Evolutionary conservation across 148 eudicot genomes (phyloP).

Genomic region (Rhododendron vialii): DNA sequence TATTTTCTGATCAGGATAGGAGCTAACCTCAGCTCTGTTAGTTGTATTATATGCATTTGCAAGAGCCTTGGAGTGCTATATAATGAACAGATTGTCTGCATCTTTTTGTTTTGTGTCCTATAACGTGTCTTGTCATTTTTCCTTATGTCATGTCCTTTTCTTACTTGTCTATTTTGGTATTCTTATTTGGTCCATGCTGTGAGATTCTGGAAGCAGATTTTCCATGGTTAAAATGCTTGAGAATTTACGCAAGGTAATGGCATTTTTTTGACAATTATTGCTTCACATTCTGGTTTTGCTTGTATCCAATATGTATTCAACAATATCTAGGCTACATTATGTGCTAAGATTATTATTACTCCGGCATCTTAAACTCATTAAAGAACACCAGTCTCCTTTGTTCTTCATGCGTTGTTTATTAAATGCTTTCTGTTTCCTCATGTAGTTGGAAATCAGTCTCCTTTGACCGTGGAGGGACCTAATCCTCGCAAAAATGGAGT

Average conservation of each 20-base stretch:
- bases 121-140: background rate
- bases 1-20: background rate
- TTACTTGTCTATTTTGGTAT: slow-evolving; percentile 2
- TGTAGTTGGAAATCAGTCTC: slow-evolving; percentile 46
- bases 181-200: slow-evolving; percentile 2
- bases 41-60: background rate
- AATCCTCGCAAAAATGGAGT: slow-evolving; percentile 35
- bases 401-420: background rate
- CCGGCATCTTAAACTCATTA: background rate
- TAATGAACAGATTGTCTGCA: background rate
- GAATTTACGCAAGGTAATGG: slow-evolving; percentile 5
- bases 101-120: background rate
- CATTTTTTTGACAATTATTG: background rate
- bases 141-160: background rate
- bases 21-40: background rate
- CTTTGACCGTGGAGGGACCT: slow-evolving; percentile 28
- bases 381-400: background rate
- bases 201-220: slow-evolving; percentile 11
- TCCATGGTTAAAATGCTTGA: slow-evolving; percentile 1
- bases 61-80: background rate
- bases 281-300: background rate
- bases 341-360: background rate
- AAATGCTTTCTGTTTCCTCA: background rate
- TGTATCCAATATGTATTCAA: background rate
- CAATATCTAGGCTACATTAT: background rate